Conservation (phyloP, 768 basidiomycete genomes). For the Suillus americanus region DNA sequence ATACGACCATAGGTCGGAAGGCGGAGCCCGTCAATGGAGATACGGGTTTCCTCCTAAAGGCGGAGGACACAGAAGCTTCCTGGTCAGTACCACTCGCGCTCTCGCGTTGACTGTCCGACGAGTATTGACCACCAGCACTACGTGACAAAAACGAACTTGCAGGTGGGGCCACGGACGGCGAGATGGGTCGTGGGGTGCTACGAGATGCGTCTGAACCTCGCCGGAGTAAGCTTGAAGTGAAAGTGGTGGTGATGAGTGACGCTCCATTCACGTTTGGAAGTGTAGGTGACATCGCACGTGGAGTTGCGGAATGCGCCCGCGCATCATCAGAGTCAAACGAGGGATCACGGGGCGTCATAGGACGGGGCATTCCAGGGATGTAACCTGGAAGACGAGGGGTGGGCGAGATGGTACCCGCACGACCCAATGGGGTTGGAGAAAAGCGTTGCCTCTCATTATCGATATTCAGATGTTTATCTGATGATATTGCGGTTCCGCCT, state of each 20-base stretch:
- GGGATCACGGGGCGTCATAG: slow-evolving; percentile 83
- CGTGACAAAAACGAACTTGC: slow-evolving; percentile 51
- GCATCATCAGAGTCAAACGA: slow-evolving; percentile 69
- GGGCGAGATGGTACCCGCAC: slow-evolving; percentile 52
- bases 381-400: slow-evolving; percentile 71
- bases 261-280: slow-evolving; percentile 35
- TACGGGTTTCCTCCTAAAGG: slow-evolving; percentile 63
- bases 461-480: slow-evolving; percentile 51
- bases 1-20: slow-evolving; percentile 59
- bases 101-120: slow-evolving; percentile 51
- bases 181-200: slow-evolving; percentile 47
- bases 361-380: slow-evolving; percentile 87
- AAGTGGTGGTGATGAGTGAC: slow-evolving; percentile 36
- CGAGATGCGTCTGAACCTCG: slow-evolving; percentile 59
- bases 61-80: slow-evolving; percentile 49
- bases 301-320: slow-evolving; percentile 69
- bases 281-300: slow-evolving; percentile 72
- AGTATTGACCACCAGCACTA: slow-evolving; percentile 62
- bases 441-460: slow-evolving; percentile 52
- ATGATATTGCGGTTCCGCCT: slow-evolving; percentile 69
- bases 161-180: slow-evolving; percentile 42
- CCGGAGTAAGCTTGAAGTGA: slow-evolving; percentile 39
- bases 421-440: slow-evolving; percentile 57
- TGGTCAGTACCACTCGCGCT: slow-evolving; percentile 34
- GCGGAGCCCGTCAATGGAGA: slow-evolving; percentile 65